Evolutionary conservation across 2,329 filamentous ascomycete species (phyloP).

Genomic region (Penicillium sp.): DNA sequence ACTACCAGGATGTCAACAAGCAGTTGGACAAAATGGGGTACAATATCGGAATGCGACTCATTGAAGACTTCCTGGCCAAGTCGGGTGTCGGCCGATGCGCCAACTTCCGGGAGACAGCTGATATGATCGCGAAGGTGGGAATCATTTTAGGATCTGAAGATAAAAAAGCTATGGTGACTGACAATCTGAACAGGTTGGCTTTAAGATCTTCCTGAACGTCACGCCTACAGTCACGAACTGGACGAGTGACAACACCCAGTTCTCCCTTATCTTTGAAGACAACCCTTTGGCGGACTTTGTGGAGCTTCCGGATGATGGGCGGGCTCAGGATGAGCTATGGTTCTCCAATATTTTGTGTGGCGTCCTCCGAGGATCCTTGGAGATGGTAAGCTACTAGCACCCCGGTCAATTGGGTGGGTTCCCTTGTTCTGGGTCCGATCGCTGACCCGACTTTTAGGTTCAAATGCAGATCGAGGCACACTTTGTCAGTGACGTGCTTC

Average conservation of each 20-base stretch:
- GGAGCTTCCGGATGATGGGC: slow-evolving; percentile 87
- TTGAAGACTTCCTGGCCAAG: slow-evolving; percentile 96
- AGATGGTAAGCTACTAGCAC: slow-evolving; percentile 62
- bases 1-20: slow-evolving; percentile 93
- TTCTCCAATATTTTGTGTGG: slow-evolving; percentile 96
- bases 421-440: slow-evolving; percentile 14
- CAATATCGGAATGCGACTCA: slow-evolving; percentile 89
- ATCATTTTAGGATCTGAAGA: background rate
- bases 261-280: slow-evolving; percentile 91
- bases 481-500: slow-evolving; percentile 85
- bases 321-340: slow-evolving; percentile 94
- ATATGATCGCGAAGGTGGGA: slow-evolving; percentile 82
- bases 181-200: slow-evolving; percentile 61
- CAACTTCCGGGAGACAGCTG: slow-evolving; percentile 91
- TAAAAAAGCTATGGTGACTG: background rate
- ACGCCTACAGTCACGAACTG: slow-evolving; percentile 89
- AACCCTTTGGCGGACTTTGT: slow-evolving; percentile 96
- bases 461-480: slow-evolving; percentile 98
- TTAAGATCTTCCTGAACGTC: slow-evolving; percentile 98
- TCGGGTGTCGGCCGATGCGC: slow-evolving; percentile 79
- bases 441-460: slow-evolving; percentile 42
- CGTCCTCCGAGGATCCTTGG: slow-evolving; percentile 76
- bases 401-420: slow-evolving; percentile 3
- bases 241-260: slow-evolving; percentile 92
- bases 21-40: slow-evolving; percentile 99